A percentile compares a stretch with the other conserved stretches of the same genome.
These are phyloP conservation scores for Amphichorda felina DNA, from an alignment of 2,329 filamentous ascomycete genomes.

Conservation along the genomic window DNA sequence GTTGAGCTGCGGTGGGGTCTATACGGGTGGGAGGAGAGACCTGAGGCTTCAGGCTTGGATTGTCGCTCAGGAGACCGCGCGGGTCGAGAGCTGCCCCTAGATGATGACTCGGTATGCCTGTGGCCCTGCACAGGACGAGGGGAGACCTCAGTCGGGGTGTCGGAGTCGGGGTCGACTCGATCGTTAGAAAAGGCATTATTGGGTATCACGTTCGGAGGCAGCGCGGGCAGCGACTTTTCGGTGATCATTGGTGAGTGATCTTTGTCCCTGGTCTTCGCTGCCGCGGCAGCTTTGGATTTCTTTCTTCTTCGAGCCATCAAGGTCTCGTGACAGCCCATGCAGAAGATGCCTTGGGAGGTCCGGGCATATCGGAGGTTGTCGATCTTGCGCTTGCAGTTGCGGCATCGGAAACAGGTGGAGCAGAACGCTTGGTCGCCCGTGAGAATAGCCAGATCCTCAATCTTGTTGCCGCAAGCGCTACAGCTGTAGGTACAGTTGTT, in stretches of 20 bases:
- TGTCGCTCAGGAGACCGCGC: constrained; percentile 42
- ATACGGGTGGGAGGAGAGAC: constrained; percentile 65
- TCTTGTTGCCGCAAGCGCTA: constrained; percentile 92
- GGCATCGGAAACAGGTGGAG: constrained; percentile 90
- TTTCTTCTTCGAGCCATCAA: constrained; percentile 88
- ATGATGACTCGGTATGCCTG: constrained; percentile 39
- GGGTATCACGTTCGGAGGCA: constrained; percentile 64
- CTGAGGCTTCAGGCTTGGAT: constrained; percentile 45
- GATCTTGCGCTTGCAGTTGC: constrained; percentile 98
- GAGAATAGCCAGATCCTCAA: constrained; percentile 92
- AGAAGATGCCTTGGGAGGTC: constrained; percentile 97
- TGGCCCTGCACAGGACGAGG: constrained; percentile 45
- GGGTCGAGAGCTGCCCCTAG: constrained; percentile 39
- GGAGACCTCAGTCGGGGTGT: constrained; percentile 59
- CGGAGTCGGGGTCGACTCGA: constrained; percentile 47
- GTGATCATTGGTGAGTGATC: constrained; percentile 56
- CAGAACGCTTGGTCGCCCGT: constrained; percentile 98
- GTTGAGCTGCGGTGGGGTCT: constrained; percentile 66
- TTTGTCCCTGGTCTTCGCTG: constrained; percentile 52
- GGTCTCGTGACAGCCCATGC: constrained; percentile 97
- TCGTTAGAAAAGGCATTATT: constrained; percentile 50
- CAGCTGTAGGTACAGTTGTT: constrained; percentile 99
- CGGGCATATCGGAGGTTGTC: constrained; percentile 96
- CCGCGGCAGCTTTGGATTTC: constrained; percentile 58
- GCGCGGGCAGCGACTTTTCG: constrained; percentile 86